Evolutionary conservation across 1,284 basidiomycete species (phyloP), one percentile per base, ranked within the genome.

Genomic region (Garcileccinum viscosum): DNA sequence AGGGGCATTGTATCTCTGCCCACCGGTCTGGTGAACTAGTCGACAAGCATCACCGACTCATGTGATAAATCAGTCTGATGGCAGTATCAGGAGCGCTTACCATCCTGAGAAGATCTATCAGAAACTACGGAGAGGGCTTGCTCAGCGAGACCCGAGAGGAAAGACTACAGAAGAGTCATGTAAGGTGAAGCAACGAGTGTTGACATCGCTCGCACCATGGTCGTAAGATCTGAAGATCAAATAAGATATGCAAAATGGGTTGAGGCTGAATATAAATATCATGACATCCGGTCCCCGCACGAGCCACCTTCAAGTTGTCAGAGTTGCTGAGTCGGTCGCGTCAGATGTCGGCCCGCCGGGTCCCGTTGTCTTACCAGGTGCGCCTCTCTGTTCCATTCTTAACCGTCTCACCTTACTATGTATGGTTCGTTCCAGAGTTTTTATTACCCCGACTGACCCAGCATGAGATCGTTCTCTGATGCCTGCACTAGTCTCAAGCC

Each of bases 91-190:
- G 44, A 74, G 9, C n/a, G n/a, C 78, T 71, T 69, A 76, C 72
- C 67, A 69, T 65, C 24, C 6, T 66, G 9, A 5, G 68, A 64
- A 73, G 74, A 71, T 63, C 71, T 59, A 14, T 80, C 69, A 7
- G 56, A 12, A 17, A 33, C 56, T 33, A 53, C 19, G 44, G 71
- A 69, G 61, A 80, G 32, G 19, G 53, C 89, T 78, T 93, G 77
- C 80, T 93, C 90, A 17, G 91, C 92, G 72, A 94, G 50, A 53
- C 50, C 77, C 71, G 87, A 88, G 47, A 93, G 84, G 71, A 93
- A 86, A 68, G 93, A 90, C 92, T 92, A 3, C 9, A 56, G 60
- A 63, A 32, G 4, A 38, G 42, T 56, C 33, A 15, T 42, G 78
- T 53, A 68, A 60, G 50, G 62, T 12, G 11, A 53, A 32, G 33